Evolutionary conservation across 345 rosid genomes (phyloP).

Genomic region (Hibiscus tridactylites): DNA sequence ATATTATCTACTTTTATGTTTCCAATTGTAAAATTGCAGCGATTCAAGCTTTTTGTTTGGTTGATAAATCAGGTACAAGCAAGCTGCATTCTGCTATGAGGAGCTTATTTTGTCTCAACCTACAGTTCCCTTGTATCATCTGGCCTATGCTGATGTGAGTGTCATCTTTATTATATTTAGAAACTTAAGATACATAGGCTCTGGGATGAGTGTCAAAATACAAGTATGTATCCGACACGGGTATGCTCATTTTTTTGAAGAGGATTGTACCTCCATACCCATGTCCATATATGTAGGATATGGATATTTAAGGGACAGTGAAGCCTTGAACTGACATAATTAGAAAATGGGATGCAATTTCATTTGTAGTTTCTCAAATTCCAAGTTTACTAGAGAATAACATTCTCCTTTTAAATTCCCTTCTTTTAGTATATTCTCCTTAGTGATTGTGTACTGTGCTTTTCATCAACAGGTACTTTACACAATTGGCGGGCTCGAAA

Average conservation of each 20-base stretch:
- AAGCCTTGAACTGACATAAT: not conserved
- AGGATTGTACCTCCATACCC: not conserved
- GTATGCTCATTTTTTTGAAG: not conserved
- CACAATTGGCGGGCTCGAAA: slow-evolving; percentile 85
- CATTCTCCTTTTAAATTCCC: no score
- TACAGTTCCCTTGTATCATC: slow-evolving; percentile 59
- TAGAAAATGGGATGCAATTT: not conserved
- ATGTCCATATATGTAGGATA: not conserved
- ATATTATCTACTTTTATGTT: not conserved
- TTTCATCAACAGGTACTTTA: slow-evolving; percentile 62
- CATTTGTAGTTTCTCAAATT: no score
- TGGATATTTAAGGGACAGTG: not conserved
- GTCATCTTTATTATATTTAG: slow-evolving; percentile 1
- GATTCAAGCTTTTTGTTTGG: not conserved
- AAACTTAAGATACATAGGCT: not conserved
- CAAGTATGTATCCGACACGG: not conserved
- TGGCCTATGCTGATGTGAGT: slow-evolving; percentile 73
- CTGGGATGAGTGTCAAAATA: not conserved
- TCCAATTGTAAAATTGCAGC: not conserved
- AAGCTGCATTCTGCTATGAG: slow-evolving; percentile 97
- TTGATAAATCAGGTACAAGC: slow-evolving; percentile 74
- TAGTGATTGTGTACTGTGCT: not conserved
- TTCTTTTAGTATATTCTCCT: not conserved
- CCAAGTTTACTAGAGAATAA: not conserved
- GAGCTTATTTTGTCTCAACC: slow-evolving; percentile 84